phyloP scores from a whole-genome alignment of 352 stramenopile genomes.

The Globisporangium barbulae region DNA sequence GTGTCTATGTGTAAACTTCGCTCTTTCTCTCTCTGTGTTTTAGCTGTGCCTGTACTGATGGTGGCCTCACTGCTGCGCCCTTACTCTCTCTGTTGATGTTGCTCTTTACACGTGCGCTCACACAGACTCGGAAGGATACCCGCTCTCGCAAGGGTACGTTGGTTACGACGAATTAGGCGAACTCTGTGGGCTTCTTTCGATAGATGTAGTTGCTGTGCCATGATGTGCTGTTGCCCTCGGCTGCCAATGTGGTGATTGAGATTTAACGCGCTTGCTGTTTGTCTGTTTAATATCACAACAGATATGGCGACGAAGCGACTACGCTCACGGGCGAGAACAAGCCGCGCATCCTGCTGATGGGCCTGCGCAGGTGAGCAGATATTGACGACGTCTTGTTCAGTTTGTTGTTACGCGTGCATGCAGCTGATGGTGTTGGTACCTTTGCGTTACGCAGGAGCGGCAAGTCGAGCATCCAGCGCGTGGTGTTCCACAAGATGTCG shows the following conservation, averaged over 20 bases:
- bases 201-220: no score
- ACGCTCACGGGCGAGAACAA: conserved; percentile 87
- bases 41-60: background rate
- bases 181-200: no score
- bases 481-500: conserved; percentile 99
- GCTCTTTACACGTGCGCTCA: background rate
- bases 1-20: background rate
- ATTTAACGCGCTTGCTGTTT: conserved; percentile 5
- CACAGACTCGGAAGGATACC: conserved; percentile 34
- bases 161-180: background rate
- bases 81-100: conserved; percentile 11
- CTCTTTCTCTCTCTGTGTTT: background rate
- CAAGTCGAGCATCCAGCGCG: conserved; percentile 91
- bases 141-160: conserved; percentile 30
- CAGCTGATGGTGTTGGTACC: background rate
- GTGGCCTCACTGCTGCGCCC: background rate
- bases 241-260: background rate
- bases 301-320: conserved; percentile 68
- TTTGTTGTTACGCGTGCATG: background rate
- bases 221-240: background rate
- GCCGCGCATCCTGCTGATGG: conserved; percentile 97
- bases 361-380: conserved; percentile 73
- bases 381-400: background rate
- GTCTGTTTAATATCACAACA: conserved; percentile 15
- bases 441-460: conserved; percentile 47